Evolutionary conservation across 2,329 filamentous ascomycete species (phyloP), one percentile per base, ranked within the genome.

Genomic region (Phialemonium atrogriseum): DNA sequence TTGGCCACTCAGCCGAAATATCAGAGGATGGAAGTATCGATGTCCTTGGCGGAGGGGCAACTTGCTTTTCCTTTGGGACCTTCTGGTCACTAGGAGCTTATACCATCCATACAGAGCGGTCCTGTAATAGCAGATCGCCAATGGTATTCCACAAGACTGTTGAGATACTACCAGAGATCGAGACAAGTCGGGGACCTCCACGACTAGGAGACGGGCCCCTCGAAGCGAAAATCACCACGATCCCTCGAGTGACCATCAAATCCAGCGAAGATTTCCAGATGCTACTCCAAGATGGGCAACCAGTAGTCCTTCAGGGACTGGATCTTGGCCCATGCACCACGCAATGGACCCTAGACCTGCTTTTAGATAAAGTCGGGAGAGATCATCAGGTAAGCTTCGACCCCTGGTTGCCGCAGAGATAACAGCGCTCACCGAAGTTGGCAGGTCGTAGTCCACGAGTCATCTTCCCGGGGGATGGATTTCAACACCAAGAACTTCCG

Each of bases 1-100:
- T 86, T 30, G 86, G 88, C 3, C 70, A 77, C 34, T 77, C 77
- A 5, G 61, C 70, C 7, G 55, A 70, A 10, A 49, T 59, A 17
- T 56, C 68, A 1, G 58, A 59, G 17, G 46, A 60, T 24, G 58
- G 64, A 18, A 56, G 68, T 12, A 46, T 87, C 4, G 47, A 84
- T 8, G 59, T 93, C 7, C 55, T 82, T 28, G 86, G 86, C 2
- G 88, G 88, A 11, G 88, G 86, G 22, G 85, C 83, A 11, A 84
- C 86, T 0, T 94, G 86, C 52, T 94, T 94, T 60, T 87, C 84
- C 0, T 94, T 94, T 69, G 87, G 87, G 2, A 84, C 83, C 6
- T 87, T 75, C 47, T 93, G 84, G 84, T 88, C 87, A 30, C 65
- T 67, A 19, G 74, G 74, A 2, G 61, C 68, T 10, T 80, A 64